Conservation (phyloP, 192 early-diverging fungal genomes). For the Kickxella alabastrina region DNA sequence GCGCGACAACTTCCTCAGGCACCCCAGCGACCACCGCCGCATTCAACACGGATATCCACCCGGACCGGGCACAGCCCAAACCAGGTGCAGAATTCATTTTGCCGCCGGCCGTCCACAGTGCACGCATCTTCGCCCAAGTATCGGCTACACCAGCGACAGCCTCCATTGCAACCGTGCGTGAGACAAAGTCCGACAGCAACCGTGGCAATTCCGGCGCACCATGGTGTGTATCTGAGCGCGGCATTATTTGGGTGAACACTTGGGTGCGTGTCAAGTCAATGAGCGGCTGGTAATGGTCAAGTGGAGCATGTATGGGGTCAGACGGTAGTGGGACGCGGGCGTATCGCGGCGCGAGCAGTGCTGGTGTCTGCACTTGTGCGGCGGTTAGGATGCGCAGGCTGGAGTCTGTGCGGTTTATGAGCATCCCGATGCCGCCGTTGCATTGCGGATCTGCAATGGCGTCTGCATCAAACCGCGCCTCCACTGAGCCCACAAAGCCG, state of each 20-base stretch:
- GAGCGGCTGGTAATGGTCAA: constrained; percentile 11
- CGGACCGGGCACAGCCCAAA: constrained; percentile 2
- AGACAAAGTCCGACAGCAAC: constrained; percentile 28
- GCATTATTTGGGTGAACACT: constrained; percentile 23
- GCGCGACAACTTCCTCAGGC: constrained; percentile 33
- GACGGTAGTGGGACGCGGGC: constrained; percentile 14
- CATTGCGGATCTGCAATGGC: constrained; percentile 16
- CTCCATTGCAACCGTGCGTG: constrained; percentile 29
- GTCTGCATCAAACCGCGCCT: background rate
- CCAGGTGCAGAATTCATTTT: background rate
- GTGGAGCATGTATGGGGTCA: background rate
- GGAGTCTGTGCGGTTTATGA: constrained; percentile 1
- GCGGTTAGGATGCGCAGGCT: constrained; percentile 15
- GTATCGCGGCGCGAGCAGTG: constrained; percentile 19
- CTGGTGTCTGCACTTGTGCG: constrained; percentile 18
- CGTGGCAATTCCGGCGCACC: background rate
- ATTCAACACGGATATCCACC: constrained; percentile 32
- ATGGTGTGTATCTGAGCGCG: background rate
- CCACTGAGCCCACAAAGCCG: too few species aligned
- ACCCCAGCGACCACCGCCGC: constrained; percentile 23
- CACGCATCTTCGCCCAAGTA: constrained; percentile 14
- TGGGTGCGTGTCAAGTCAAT: constrained; percentile 33
- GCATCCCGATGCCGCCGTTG: constrained; percentile 37
- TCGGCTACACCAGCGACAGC: constrained; percentile 16
- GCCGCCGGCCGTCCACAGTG: background rate